phyloP scores from a whole-genome alignment of 1,139 yeast species.

The Candida glucosophila region DNA sequence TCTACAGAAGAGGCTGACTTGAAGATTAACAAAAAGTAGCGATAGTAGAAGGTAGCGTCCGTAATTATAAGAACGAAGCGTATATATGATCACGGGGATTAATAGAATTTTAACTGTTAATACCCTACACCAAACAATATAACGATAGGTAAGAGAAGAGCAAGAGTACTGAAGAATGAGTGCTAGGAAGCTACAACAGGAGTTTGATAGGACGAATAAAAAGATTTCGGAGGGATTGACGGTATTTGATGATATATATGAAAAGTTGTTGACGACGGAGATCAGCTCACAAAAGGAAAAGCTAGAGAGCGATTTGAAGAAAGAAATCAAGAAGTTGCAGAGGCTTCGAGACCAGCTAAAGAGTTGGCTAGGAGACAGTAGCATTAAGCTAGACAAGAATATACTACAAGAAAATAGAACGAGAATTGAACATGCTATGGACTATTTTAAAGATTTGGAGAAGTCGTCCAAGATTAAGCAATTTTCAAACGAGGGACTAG shows the following conservation, averaged over 20 bases:
- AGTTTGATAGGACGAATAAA: conserved; percentile 92
- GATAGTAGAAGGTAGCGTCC: too few species aligned
- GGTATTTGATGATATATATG: conserved; percentile 80
- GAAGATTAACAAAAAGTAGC: too few species aligned
- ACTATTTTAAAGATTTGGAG: conserved; percentile 90
- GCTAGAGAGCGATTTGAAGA: conserved; percentile 85
- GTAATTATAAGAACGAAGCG: too few species aligned
- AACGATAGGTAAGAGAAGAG: too few species aligned
- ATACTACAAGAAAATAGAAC: conserved; percentile 70
- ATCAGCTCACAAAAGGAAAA: conserved; percentile 90
- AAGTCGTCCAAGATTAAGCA: conserved; percentile 94
- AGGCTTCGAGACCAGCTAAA: conserved; percentile 93
- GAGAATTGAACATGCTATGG: conserved; percentile 90
- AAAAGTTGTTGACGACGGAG: conserved; percentile 74
- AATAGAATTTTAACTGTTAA: too few species aligned
- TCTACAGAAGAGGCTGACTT: too few species aligned
- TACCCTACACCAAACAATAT: too few species aligned
- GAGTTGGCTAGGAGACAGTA: conserved; percentile 89
- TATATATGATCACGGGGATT: too few species aligned
- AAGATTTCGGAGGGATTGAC: conserved; percentile 91
- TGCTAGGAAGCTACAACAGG: conserved; percentile 48
- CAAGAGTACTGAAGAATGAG: too few species aligned
- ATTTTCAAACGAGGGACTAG: conserved; percentile 88
- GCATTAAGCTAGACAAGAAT: conserved; percentile 80
- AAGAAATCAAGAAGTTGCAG: conserved; percentile 92